Percentiles rank a stretch among this genome's conserved stretches.
Conservation (phyloP, 2,329 filamentous ascomycete species). For the Trichoderma sp. region DNA sequence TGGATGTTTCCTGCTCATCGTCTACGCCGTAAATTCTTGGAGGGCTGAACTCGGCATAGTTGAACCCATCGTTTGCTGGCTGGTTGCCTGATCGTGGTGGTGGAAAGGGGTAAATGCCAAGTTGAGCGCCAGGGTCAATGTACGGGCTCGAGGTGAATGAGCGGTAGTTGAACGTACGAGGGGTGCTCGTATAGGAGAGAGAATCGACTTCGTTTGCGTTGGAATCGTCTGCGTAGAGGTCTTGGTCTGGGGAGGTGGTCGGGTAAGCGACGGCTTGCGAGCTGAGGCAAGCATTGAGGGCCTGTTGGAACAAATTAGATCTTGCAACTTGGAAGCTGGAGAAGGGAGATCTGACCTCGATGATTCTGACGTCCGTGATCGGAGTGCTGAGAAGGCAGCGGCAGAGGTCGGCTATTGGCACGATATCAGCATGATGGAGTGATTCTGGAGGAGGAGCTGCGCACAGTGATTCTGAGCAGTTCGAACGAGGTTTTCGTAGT, state of each 20-base stretch:
- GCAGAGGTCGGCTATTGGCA: slow-evolving; percentile 4
- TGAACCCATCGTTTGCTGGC: not conserved
- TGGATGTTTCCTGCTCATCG: not conserved
- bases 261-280: not conserved
- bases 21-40: not conserved
- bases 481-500: not conserved
- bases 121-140: not conserved
- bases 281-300: slow-evolving; percentile 5
- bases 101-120: slow-evolving; percentile 7
- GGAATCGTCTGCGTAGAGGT: not conserved
- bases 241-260: not conserved
- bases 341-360: not conserved
- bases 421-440: not conserved
- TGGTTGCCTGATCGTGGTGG: not conserved
- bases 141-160: not conserved
- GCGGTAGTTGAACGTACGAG: not conserved
- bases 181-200: not conserved
- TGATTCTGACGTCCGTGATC: not conserved
- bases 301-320: not conserved
- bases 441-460: not conserved
- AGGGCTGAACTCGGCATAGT: not conserved
- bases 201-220: not conserved
- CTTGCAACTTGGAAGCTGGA: not conserved
- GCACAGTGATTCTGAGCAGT: slow-evolving; percentile 11
- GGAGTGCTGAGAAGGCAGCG: slow-evolving; percentile 6